A percentile compares a stretch with the other conserved stretches of the same genome.
Conservation (phyloP, 257 asterid genomes). For the Cordia subcordata region DNA sequence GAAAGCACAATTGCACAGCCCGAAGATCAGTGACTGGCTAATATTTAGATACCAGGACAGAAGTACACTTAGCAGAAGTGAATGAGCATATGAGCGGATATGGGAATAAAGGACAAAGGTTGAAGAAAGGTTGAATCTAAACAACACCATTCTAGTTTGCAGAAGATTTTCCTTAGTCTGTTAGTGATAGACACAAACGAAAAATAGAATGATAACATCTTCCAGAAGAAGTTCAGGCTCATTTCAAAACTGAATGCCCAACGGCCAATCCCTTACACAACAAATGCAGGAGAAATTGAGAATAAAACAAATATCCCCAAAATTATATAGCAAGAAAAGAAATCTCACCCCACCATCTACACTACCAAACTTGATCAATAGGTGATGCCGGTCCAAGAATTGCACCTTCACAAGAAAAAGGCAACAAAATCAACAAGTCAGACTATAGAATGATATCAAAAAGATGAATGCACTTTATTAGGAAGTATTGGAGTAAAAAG, state of each 20-base stretch:
- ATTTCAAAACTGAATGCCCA: background rate
- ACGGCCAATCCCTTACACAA: background rate
- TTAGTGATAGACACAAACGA: no score
- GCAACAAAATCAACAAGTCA: conserved; percentile 17
- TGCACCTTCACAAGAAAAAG: conserved; percentile 60
- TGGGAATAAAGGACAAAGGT: no score
- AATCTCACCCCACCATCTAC: conserved; percentile 94
- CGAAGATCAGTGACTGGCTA: no score
- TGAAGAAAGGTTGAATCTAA: no score
- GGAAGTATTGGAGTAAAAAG: background rate
- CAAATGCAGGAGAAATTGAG: background rate
- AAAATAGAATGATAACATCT: no score
- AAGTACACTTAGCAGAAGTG: no score
- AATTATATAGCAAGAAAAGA: conserved; percentile 18
- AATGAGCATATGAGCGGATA: no score
- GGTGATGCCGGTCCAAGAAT: conserved; percentile 86
- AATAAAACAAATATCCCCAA: conserved; percentile 1
- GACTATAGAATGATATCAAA: conserved; percentile 7
- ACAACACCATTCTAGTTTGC: background rate
- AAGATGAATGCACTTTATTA: conserved; percentile 1
- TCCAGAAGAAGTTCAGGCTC: no score
- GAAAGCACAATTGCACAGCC: no score
- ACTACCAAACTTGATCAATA: conserved; percentile 91
- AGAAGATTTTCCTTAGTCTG: no score
- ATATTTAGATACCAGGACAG: no score